These are phyloP conservation scores for Trichoderma gracile DNA, from an alignment of 2,329 filamentous ascomycete genomes.

Conservation along the genomic window DNA sequence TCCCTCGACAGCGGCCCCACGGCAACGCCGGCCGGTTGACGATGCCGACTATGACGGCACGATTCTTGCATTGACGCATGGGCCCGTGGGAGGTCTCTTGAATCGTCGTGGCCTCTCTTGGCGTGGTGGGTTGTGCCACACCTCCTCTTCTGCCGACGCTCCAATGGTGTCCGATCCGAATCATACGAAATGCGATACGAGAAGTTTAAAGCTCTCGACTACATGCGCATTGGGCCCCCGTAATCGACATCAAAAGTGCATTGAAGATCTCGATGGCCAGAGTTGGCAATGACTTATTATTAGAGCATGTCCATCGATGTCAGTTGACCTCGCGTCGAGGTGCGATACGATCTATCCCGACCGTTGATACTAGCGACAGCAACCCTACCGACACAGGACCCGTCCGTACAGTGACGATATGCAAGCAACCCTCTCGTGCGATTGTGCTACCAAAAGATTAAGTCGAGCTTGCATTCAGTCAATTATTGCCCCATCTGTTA, in stretches of 20 bases:
- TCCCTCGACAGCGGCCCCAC: slow-evolving; percentile 13
- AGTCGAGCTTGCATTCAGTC: not conserved
- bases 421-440: not conserved
- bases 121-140: slow-evolving; percentile 19
- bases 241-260: not conserved
- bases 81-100: not conserved
- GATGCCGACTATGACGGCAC: slow-evolving; percentile 20
- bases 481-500: slow-evolving; percentile 3
- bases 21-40: slow-evolving; percentile 15
- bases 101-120: not conserved
- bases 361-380: not conserved
- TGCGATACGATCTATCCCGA: not conserved
- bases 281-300: not conserved
- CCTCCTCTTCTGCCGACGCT: slow-evolving; percentile 1
- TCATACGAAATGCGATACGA: slow-evolving; percentile 14
- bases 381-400: not conserved
- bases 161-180: slow-evolving; percentile 15
- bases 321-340: slow-evolving; percentile 1
- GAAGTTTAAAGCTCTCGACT: not conserved
- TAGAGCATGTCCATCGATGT: not conserved
- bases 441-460: not conserved
- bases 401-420: slow-evolving; percentile 2
- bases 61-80: slow-evolving; percentile 13
- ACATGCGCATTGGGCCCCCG: not conserved
- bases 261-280: not conserved